Evolutionary conservation across 2,329 filamentous ascomycete species (phyloP), one percentile per base, ranked within the genome.

Genomic region (Stagonosporopsis chrysanthemi): DNA sequence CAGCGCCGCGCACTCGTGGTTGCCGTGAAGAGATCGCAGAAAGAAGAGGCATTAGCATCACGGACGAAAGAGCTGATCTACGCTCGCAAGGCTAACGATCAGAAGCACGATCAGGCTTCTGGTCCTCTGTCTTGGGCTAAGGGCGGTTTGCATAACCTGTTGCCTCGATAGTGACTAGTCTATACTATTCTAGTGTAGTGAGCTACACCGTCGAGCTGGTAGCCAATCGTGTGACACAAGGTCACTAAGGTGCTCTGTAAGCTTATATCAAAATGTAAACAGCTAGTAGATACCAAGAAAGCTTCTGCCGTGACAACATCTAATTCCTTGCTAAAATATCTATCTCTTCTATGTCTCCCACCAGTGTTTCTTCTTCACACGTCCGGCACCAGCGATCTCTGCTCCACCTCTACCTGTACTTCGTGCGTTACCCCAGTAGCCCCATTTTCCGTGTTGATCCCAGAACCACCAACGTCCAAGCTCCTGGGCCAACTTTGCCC

Each of bases 21-120:
- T 26, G 60, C 67, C 6, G 58, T 61, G 48, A 65, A 65, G 43
- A 68, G 61, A 45, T 62, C 63, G 15, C 64, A 68, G 52, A 62
- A 59, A 29, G 60, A 53, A 14, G 64, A 66, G 50, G 61, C 52
- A 11, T 53, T 57, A 22, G 59, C 64, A 3, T 48, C 33, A 22
- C 38, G 56, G 17, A 58, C 60, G 26, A 61, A 60, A 40, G 58
- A 65, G 19, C 66, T 65, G 62, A 56, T 41, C 3, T 62, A 58
- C 49, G 56, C 59, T 9, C 56, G 60, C 47, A 59, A 54, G 17
- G 55, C 55, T 17, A 67, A 67, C 23, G 47, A 50, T 24, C 65
- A 67, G 51, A 62, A 68, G 55, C 52, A 56, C 23, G 61, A 63
- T 31, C 61, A 62, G 22, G 24, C 39, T 6, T 29, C 52, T 47